phyloP scores from a whole-genome alignment of 1,139 yeast species.

The Yamadazyma songkhlaensis region DNA sequence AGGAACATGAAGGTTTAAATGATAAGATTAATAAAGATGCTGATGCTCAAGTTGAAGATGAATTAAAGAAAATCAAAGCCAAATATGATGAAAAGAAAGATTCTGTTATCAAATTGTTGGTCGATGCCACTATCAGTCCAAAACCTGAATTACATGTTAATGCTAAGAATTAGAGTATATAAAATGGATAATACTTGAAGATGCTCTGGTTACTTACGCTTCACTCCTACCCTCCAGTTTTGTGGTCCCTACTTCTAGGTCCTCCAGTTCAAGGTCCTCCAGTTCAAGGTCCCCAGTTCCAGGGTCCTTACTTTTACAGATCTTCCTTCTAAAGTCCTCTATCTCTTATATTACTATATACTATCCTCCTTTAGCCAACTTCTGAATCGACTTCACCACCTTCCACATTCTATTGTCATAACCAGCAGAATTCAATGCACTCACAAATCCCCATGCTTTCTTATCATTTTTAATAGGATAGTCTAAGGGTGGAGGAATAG shows the following conservation, averaged over 20 bases:
- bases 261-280: too few species aligned
- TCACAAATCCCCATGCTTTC: slow-evolving; percentile 85
- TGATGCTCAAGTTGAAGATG: slow-evolving; percentile 57
- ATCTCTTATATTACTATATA: too few species aligned
- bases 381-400: slow-evolving; percentile 39
- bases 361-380: slow-evolving; percentile 37
- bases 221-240: too few species aligned
- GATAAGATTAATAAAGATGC: slow-evolving; percentile 72
- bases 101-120: slow-evolving; percentile 70
- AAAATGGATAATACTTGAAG: neutral
- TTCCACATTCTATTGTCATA: slow-evolving; percentile 77
- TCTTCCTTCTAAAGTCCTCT: too few species aligned
- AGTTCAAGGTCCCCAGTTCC: too few species aligned
- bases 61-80: slow-evolving; percentile 59
- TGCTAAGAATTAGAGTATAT: slow-evolving; percentile 8
- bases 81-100: slow-evolving; percentile 62
- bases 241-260: too few species aligned
- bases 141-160: slow-evolving; percentile 80
- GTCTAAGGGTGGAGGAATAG: slow-evolving; percentile 84
- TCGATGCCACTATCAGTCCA: slow-evolving; percentile 78
- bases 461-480: slow-evolving; percentile 82
- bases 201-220: too few species aligned
- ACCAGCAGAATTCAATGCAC: slow-evolving; percentile 81
- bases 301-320: too few species aligned
- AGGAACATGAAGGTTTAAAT: slow-evolving; percentile 64